A percentile compares a stretch with the other conserved stretches of the same genome.
Conservation (phyloP, 345 rosid species). For the Eucalyptus curtisii region DNA sequence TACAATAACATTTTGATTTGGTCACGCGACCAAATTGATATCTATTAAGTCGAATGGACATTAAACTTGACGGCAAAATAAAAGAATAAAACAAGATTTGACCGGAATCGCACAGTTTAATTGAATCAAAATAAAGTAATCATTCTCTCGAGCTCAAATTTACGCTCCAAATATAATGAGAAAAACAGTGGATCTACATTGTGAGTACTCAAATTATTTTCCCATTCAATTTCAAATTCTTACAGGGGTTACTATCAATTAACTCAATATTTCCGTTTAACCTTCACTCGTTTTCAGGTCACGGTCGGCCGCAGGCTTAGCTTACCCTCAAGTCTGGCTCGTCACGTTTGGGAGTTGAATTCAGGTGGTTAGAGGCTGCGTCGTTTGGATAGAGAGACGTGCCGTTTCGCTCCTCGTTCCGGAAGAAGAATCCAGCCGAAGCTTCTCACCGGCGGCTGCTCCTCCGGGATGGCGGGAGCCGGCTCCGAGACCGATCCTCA, state of each 20-base stretch:
- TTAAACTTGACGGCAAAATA: not conserved
- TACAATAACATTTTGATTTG: not conserved
- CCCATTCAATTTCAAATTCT: not conserved
- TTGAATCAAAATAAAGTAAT: not conserved
- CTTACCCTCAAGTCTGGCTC: no score
- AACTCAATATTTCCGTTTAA: no score
- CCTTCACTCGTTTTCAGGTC: no score
- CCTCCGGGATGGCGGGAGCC: conserved; percentile 15
- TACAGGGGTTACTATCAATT: rapidly evolving
- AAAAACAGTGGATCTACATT: rapidly evolving
- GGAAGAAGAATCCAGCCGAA: not conserved
- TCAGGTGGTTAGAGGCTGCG: no score
- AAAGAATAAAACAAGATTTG: not conserved
- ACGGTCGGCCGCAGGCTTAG: no score
- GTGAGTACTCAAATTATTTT: not conserved
- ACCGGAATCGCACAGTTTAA: rapidly evolving
- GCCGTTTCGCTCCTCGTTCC: not conserved
- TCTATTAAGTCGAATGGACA: not conserved
- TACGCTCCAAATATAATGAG: rapidly evolving
- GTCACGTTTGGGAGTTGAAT: no score
- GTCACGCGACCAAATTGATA: not conserved
- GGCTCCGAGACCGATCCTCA: conserved; percentile 31
- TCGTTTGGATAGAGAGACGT: no score
- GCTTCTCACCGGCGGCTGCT: not conserved
- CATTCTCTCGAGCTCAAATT: not conserved